phyloP scores from a whole-genome alignment of 495 filamentous ascomycete genomes.

The Lophiostoma macrostomum region DNA sequence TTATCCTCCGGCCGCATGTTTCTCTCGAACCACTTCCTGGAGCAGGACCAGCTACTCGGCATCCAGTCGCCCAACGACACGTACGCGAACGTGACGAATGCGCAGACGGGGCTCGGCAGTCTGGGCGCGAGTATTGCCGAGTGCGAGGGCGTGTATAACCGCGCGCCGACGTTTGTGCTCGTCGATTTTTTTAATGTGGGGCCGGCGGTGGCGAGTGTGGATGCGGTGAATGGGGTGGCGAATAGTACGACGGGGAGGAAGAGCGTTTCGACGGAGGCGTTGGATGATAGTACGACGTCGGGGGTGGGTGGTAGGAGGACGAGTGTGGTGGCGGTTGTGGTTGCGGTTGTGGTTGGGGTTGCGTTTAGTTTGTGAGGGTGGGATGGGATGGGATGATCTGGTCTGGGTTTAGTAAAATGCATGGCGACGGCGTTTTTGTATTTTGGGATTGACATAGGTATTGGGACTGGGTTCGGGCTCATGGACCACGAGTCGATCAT shows the following conservation, averaged over 20 bases:
- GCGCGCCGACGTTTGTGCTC: constrained; percentile 35
- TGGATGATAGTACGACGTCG: constrained; percentile 1
- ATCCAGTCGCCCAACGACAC: constrained; percentile 36
- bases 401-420: neutral
- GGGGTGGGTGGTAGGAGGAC: constrained; percentile 3
- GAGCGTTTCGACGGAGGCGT: constrained; percentile 2
- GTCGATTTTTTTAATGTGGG: constrained; percentile 43
- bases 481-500: neutral
- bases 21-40: constrained; percentile 44
- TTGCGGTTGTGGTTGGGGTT: constrained; percentile 21
- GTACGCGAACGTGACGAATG: constrained; percentile 32
- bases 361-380: constrained; percentile 15
- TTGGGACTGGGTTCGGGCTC: neutral
- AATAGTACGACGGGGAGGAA: constrained; percentile 29
- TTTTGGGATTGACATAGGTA: neutral
- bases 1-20: constrained; percentile 38
- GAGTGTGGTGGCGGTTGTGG: constrained; percentile 20
- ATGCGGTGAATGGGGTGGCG: constrained; percentile 38
- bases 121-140: constrained; percentile 26
- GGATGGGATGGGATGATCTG: neutral
- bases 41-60: constrained; percentile 26
- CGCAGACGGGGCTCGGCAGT: constrained; percentile 30
- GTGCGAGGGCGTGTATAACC: constrained; percentile 36
- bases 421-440: constrained; percentile 10
- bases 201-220: constrained; percentile 37